Conservation (phyloP, 2,329 filamentous ascomycete species). For the Chaetothyriales sp. region DNA sequence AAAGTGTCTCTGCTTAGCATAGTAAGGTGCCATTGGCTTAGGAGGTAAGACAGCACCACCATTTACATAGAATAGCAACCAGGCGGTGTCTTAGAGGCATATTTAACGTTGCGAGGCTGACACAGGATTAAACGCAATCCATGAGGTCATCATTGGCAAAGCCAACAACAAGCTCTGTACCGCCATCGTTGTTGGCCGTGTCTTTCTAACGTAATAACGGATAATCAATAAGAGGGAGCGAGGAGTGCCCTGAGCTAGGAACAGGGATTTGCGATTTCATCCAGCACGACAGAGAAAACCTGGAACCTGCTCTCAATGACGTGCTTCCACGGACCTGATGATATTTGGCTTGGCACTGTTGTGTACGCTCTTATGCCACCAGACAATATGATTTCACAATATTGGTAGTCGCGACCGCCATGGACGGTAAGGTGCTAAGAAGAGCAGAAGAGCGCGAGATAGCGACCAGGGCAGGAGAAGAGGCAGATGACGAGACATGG, state of each 20-base stretch:
- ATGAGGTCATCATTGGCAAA: not conserved
- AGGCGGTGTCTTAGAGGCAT: not conserved
- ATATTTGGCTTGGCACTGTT: not conserved
- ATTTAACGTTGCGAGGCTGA: not conserved
- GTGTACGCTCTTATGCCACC: not conserved
- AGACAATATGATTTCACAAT: not conserved
- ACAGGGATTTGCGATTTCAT: not conserved
- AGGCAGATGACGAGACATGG: not conserved
- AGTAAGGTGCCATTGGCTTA: not conserved
- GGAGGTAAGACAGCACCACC: not conserved
- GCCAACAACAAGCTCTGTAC: no score
- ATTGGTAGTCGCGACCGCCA: not conserved
- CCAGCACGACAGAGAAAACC: not conserved
- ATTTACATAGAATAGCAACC: not conserved
- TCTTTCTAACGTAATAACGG: no score
- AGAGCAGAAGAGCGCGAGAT: not conserved
- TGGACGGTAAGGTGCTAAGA: not conserved
- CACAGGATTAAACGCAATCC: not conserved
- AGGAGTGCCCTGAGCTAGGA: not conserved
- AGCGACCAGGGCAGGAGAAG: not conserved
- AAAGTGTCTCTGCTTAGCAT: not conserved
- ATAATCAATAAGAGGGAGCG: not conserved
- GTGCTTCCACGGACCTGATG: not conserved
- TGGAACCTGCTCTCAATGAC: not conserved
- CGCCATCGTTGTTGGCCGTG: no score